These are phyloP conservation scores for Chaetomiaceae sp. DNA, from an alignment of 2,329 filamentous ascomycete species.

Conservation along the genomic window DNA sequence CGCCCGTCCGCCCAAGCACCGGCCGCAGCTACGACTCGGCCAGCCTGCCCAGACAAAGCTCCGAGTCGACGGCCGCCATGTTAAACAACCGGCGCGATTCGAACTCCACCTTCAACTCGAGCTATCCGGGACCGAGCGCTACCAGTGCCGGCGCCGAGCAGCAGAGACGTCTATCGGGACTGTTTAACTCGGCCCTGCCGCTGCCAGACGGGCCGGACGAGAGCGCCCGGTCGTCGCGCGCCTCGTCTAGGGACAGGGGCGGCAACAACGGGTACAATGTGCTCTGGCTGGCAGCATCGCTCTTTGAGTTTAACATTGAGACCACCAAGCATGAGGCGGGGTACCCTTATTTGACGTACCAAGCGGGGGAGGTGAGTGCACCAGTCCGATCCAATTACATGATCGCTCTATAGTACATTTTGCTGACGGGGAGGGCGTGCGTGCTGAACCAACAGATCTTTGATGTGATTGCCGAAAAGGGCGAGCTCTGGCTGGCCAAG, in stretches of 20 bases:
- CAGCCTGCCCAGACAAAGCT: constrained; percentile 47
- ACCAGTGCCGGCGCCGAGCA: neutral
- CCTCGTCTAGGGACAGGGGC: constrained; percentile 56
- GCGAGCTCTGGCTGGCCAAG: constrained; percentile 93
- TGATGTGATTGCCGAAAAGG: constrained; percentile 91
- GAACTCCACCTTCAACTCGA: constrained; percentile 50
- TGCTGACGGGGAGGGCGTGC: no score
- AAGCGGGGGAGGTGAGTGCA: constrained; percentile 70
- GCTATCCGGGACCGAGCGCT: constrained; percentile 32
- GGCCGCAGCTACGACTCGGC: constrained; percentile 57
- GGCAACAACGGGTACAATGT: constrained; percentile 59
- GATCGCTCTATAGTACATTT: no score
- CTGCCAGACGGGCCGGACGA: constrained; percentile 63
- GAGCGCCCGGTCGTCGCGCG: constrained; percentile 45
- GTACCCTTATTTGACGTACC: constrained; percentile 93
- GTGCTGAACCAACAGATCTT: no score
- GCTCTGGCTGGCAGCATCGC: constrained; percentile 84
- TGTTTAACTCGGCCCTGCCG: constrained; percentile 85
- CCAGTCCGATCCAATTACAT: no score
- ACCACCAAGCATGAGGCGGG: constrained; percentile 87
- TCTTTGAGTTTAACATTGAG: constrained; percentile 97
- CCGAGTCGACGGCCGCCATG: constrained; percentile 40
- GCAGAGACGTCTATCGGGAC: constrained; percentile 60
- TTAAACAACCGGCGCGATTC: constrained; percentile 49
- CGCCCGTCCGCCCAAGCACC: constrained; percentile 51